Evolutionary conservation across 2,329 filamentous ascomycete genomes (phyloP), one percentile per base, ranked within the genome.

Genomic region (Fusarium redolens): DNA sequence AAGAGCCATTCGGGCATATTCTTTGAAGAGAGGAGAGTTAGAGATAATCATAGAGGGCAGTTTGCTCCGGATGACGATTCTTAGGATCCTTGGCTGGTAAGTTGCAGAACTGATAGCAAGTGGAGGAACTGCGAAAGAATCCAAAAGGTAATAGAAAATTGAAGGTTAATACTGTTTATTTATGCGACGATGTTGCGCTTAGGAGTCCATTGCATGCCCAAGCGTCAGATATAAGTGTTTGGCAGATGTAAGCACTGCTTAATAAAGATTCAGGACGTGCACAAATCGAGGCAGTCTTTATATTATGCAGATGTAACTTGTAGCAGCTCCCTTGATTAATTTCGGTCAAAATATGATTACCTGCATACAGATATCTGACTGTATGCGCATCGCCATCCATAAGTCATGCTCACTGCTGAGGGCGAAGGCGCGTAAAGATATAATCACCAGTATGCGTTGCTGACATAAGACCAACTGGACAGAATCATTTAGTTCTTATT

Each of bases 21-120:
- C 60, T 58, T 78, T 79, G 69, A 79, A 79, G 8, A 79, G 69
- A 6, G 56, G 28, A 14, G 75, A 78, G 54, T 77, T 47, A 48
- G 73, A 61, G 47, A 79, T 47, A 38, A 69, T 77, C 77, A 79
- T 79, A 40, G 17, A 62, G 51, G 9, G 10, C 20, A 48, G 25
- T 51, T 28, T 54, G 22, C 14, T 33, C 28, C 20, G 47, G 28
- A 33, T 10, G 7, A 48, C 10, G 45, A 31, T 31, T n/a, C 15
- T 22, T 41, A 17, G 25, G 12, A 10, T 25, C 15, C 15, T 13
- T 40, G 22, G 14, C 30, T 10, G 37, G 17, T 28, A n/a, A 14
- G 17, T 7, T n/a, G 11, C 18, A 40, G 18, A 54, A 22, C 5
- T 20, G 15, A 28, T 37, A 17, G 22, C 9, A 35, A 50, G 20